Percentiles rank a stretch among this genome's conserved stretches.
Evolutionary conservation across 257 asterid species (phyloP).

Genomic region (Fraxinus quadrangulata): DNA sequence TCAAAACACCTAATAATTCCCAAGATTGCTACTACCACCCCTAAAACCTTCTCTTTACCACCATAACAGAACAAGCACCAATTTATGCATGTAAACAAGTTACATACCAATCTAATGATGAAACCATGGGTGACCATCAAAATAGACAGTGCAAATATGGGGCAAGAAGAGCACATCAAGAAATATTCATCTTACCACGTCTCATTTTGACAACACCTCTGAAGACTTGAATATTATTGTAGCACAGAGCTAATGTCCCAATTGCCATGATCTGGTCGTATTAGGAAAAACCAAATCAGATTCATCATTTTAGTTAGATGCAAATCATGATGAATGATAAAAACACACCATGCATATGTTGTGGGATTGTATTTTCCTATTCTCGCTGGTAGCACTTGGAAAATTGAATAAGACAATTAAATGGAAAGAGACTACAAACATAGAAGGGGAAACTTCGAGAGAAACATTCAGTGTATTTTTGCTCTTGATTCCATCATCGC

Average conservation of each 20-base stretch:
- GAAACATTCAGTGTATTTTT: background rate
- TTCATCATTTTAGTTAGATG: constrained; percentile 6
- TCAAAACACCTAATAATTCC: background rate
- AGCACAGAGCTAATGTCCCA: constrained; percentile 91
- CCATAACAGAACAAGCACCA: background rate
- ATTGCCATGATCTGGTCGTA: constrained; percentile 85
- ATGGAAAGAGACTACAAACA: background rate
- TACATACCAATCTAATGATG: constrained; percentile 3
- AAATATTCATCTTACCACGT: constrained; percentile 65
- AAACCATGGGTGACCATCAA: constrained; percentile 13
- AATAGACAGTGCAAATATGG: constrained; percentile 5
- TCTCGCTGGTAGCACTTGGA: background rate
- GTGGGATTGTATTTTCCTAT: background rate
- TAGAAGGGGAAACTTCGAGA: background rate
- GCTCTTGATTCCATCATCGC: constrained; percentile 2
- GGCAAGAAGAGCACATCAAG: constrained; percentile 17
- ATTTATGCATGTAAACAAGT: background rate
- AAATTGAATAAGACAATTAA: background rate
- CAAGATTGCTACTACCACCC: background rate
- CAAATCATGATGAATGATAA: constrained; percentile 14
- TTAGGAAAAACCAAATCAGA: constrained; percentile 28
- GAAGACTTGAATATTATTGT: constrained; percentile 85
- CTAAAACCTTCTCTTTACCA: too few relatives aligned
- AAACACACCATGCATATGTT: background rate
- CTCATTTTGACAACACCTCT: constrained; percentile 96